A percentile compares a stretch with the other conserved stretches of the same genome.
Evolutionary conservation across 805 yeast species (phyloP).

Genomic region (Huiozyma sinensis): DNA sequence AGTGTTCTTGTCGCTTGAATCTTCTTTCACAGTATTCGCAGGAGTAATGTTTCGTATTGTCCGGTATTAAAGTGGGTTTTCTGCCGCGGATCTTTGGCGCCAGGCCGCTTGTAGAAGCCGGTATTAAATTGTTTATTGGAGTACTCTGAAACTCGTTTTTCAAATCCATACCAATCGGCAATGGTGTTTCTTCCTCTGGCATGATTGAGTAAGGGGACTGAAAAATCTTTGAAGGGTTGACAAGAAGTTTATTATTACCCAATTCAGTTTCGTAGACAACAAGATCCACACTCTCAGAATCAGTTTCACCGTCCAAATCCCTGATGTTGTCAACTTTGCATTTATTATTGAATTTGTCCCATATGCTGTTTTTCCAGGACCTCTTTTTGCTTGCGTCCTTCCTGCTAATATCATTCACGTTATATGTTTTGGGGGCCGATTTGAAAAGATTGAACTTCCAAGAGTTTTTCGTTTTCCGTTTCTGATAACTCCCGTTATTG

Average conservation of each 20-base stretch:
- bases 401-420: neutral
- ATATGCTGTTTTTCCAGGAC: neutral
- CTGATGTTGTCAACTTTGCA: neutral
- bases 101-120: neutral
- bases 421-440: neutral
- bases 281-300: conserved; percentile 8
- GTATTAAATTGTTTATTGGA: neutral
- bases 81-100: conserved; percentile 47
- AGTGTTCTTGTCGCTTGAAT: conserved; percentile 68
- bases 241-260: neutral
- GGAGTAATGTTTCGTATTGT: conserved; percentile 44
- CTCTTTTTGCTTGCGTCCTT: conserved; percentile 1
- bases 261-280: neutral
- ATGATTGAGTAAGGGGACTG: neutral
- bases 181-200: neutral
- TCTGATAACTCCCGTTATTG: conserved; percentile 1
- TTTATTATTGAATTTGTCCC: neutral
- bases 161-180: neutral
- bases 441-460: conserved; percentile 21
- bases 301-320: neutral
- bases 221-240: conserved; percentile 9
- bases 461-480: conserved; percentile 19
- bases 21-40: conserved; percentile 56
- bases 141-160: neutral
- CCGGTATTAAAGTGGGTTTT: conserved; percentile 51